Conservation (phyloP, 75 land plant species). For the Cupressus sempervirens region DNA sequence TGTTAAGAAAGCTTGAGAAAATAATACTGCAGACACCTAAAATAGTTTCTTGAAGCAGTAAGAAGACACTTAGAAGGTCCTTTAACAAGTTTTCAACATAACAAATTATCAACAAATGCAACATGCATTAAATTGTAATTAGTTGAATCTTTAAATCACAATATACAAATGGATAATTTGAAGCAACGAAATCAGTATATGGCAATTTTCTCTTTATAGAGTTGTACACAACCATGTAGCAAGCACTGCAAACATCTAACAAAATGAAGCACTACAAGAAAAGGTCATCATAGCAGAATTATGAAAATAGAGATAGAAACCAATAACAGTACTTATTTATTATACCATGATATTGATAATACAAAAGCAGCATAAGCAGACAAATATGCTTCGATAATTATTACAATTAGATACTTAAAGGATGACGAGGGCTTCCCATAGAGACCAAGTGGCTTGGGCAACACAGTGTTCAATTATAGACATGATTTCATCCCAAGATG, state of each 20-base stretch:
- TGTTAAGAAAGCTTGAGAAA: background rate
- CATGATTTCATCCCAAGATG: too few relatives aligned
- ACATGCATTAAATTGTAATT: background rate
- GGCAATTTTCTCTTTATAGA: background rate
- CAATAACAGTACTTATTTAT: too few relatives aligned
- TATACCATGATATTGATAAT: too few relatives aligned
- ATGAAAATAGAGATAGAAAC: background rate
- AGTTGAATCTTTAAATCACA: background rate
- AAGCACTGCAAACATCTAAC: background rate
- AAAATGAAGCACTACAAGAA: background rate
- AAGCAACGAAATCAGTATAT: background rate
- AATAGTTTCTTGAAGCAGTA: background rate
- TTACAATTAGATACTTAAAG: background rate
- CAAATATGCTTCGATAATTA: background rate
- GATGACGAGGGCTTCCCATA: too few relatives aligned
- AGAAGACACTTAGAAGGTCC: background rate
- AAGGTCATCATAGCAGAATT: background rate
- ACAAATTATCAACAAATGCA: background rate
- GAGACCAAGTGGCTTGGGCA: too few relatives aligned
- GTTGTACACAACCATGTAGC: background rate
- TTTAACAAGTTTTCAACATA: background rate
- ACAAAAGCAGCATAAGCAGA: background rate
- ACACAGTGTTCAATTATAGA: too few relatives aligned
- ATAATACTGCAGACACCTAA: background rate
- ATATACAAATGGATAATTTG: background rate